These are phyloP conservation scores for Diaporthe nobilis DNA, from an alignment of 2,329 filamentous ascomycete genomes.

Conservation along the genomic window DNA sequence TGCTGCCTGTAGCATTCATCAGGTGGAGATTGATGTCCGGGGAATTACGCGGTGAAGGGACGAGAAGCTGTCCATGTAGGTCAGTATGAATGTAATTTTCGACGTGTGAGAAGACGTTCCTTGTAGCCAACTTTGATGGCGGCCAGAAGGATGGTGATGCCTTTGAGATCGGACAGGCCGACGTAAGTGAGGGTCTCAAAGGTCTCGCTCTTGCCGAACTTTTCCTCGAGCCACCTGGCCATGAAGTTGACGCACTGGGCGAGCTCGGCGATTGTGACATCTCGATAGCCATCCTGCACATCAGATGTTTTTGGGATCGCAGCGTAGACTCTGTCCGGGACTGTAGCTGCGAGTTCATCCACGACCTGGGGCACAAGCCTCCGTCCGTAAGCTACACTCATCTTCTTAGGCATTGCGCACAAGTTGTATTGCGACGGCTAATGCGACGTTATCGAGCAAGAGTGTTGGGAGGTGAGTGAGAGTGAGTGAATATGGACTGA, in stretches of 20 bases:
- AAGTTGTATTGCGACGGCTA: neutral
- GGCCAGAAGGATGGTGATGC: conserved; percentile 51
- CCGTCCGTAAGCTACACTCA: neutral
- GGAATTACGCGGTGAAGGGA: conserved; percentile 46
- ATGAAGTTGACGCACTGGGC: conserved; percentile 48
- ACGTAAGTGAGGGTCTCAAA: conserved; percentile 50
- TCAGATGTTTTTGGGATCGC: conserved; percentile 44
- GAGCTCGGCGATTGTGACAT: conserved; percentile 45
- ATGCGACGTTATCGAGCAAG: neutral
- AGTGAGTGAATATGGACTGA: too few species aligned
- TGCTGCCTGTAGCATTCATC: conserved; percentile 43
- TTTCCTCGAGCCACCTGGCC: conserved; percentile 47
- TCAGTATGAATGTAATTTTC: neutral
- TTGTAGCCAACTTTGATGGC: conserved; percentile 56
- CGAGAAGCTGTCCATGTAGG: conserved; percentile 40
- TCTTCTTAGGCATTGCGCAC: neutral
- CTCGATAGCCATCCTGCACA: conserved; percentile 44
- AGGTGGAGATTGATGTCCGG: conserved; percentile 42
- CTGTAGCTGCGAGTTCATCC: conserved; percentile 35
- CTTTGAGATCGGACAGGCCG: conserved; percentile 50
- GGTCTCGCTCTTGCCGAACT: conserved; percentile 42
- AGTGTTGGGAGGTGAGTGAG: neutral
- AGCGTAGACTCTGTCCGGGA: conserved; percentile 44
- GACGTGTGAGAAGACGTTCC: conserved; percentile 33
- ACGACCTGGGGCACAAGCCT: neutral